Base-by-base conservation (phyloP, 2,329 filamentous ascomycete genomes). In the Monilinia fructicola region DNA sequence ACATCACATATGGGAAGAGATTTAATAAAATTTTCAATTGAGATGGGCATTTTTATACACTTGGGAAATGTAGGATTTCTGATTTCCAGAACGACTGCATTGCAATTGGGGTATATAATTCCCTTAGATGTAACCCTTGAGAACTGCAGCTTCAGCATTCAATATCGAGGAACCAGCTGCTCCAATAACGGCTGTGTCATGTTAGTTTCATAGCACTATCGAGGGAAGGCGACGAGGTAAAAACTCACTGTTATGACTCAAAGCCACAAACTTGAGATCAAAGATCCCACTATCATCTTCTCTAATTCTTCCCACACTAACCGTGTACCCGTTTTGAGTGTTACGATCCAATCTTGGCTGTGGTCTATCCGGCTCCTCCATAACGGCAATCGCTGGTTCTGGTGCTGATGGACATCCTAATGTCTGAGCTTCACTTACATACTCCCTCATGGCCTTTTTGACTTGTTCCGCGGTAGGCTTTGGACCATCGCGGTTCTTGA, bases 131-230 rank as follows among this genome's bases (percentile, higher is more conserved):
- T 89, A 92, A 6, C 93, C 94, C 82, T 96, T 96, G 71, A 97
- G 85, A 14, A 97, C 88, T 31, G 93, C 92, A 38, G 93, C 92
- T 78, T 97, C 94, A 38, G 93, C 93, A 75, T 98, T 98, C 73
- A 98, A 79, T 79, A 98, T 97, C 42, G 92, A 96, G 2, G 92
- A 96, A 14, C 95, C 95, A n/a, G 94, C 93, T 42, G 95, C 95
- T 71, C 94, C 94, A 77, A 99, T 94, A 66, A 99, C 90, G 69
- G 94, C 88, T 87, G 67, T 18, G 38, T 54, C n/a, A 14, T 66
- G 74, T 64, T 55, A 67, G 65, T 54, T 4, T 54, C 23, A 6
- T n/a, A 11, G n/a, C 28, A 26, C n/a, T 18, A 10, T 4, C 12
- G 9, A 50, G 21, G 9, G 42, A 12, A 26, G 21, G n/a, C n/a